These are phyloP conservation scores for Leccinum disarticulatum DNA, from an alignment of 768 basidiomycete genomes.

Conservation along the genomic window DNA sequence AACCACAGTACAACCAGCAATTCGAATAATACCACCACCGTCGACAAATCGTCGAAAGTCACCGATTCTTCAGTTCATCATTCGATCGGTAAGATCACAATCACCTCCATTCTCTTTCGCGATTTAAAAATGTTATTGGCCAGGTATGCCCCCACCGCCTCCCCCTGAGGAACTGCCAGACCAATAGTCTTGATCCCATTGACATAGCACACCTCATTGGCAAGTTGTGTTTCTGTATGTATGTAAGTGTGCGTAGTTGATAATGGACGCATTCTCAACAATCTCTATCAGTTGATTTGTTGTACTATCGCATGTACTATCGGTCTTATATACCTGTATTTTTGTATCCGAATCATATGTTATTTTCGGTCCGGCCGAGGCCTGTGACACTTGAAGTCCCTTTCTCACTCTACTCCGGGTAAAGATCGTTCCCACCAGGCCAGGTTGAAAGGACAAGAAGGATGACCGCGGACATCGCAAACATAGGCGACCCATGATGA, in stretches of 20 bases:
- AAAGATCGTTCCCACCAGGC: neutral
- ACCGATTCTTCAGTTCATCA: constrained; percentile 27
- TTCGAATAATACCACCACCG: constrained; percentile 21
- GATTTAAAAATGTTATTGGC: neutral
- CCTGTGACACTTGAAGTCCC: no score
- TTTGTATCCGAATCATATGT: neutral
- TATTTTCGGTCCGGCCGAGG: neutral
- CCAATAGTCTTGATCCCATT: neutral
- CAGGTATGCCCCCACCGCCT: constrained; percentile 6
- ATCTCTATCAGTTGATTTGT: neutral
- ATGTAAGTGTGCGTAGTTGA: neutral
- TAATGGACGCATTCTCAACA: neutral
- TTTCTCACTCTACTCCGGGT: neutral
- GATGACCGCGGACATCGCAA: neutral
- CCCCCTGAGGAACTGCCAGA: constrained; percentile 1
- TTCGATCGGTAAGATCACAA: constrained; percentile 18
- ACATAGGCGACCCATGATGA: neutral
- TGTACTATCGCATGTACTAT: neutral
- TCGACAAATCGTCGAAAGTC: constrained; percentile 14
- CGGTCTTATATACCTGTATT: neutral
- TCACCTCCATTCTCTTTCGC: neutral
- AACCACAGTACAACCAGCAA: constrained; percentile 13
- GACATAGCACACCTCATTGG: neutral
- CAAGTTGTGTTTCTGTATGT: neutral
- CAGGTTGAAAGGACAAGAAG: neutral